phyloP scores from a whole-genome alignment of 2,329 filamentous ascomycete species.

The Pseudopithomyces maydicus region DNA sequence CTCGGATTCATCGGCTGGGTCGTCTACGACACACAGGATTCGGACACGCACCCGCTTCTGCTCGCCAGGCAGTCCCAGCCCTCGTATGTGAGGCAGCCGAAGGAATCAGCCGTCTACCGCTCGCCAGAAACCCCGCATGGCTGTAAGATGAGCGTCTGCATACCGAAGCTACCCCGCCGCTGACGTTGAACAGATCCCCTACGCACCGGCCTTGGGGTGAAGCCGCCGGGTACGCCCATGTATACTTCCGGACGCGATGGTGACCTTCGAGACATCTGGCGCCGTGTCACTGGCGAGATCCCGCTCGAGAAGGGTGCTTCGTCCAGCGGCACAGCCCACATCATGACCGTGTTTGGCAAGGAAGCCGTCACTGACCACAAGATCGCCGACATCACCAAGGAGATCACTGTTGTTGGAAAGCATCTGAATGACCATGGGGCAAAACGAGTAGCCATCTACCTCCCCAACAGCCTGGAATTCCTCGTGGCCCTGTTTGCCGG shows the following conservation, averaged over 20 bases:
- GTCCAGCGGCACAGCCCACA: conserved; percentile 67
- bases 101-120: conserved; percentile 84
- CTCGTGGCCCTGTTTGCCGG: conserved; percentile 81
- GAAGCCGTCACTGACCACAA: conserved; percentile 75
- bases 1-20: conserved; percentile 72
- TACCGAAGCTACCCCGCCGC: conserved; percentile 6
- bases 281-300: conserved; percentile 68
- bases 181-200: conserved; percentile 41
- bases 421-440: conserved; percentile 71
- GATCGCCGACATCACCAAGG: conserved; percentile 73
- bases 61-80: conserved; percentile 82
- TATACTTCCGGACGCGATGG: conserved; percentile 85
- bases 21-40: conserved; percentile 73
- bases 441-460: conserved; percentile 82
- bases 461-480: conserved; percentile 92
- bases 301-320: conserved; percentile 68
- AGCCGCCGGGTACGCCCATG: conserved; percentile 77
- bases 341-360: conserved; percentile 80
- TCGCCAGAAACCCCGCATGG: conserved; percentile 85
- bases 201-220: conserved; percentile 65
- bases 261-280: conserved; percentile 91
- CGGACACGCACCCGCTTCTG: conserved; percentile 90
- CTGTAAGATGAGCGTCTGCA: conserved; percentile 44
- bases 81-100: conserved; percentile 78
- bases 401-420: conserved; percentile 86